Evolutionary conservation across 2,329 filamentous ascomycete genomes (phyloP).

Genomic region (Thelonectria rubi): DNA sequence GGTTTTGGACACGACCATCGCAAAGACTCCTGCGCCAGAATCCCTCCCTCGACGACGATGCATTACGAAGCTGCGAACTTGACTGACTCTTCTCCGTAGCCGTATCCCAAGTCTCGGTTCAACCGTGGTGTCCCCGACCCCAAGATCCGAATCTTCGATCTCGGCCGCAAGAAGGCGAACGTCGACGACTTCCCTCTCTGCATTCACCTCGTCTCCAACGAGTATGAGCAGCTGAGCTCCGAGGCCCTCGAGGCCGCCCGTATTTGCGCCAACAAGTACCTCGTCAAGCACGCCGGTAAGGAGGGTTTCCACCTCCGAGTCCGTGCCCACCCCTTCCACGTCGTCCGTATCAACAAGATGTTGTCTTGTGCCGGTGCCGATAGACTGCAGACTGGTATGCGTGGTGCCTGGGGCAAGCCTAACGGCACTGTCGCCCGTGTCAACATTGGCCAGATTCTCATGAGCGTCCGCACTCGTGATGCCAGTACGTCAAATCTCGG

Average conservation of each 20-base stretch:
- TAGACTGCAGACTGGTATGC: conserved; percentile 99
- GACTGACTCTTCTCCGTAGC: conserved; percentile 58
- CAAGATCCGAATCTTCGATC: conserved; percentile 97
- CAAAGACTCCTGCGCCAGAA: conserved; percentile 11
- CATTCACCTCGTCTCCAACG: conserved; percentile 99
- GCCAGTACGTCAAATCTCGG: conserved; percentile 68
- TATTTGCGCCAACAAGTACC: conserved; percentile 99
- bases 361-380: conserved; percentile 99
- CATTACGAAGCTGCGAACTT: conserved; percentile 6
- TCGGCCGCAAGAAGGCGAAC: conserved; percentile 97
- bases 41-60: conserved; percentile 16
- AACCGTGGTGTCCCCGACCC: conserved; percentile 96
- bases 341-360: conserved; percentile 99
- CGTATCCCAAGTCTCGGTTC: conserved; percentile 99
- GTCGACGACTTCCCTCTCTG: conserved; percentile 99
- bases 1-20: conserved; percentile 26
- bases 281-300: conserved; percentile 77
- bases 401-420: conserved; percentile 99
- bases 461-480: conserved; percentile 97
- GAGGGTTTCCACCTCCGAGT: conserved; percentile 79
- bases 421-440: conserved; percentile 99
- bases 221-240: conserved; percentile 99
- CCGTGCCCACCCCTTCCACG: conserved; percentile 98
- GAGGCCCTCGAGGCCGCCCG: conserved; percentile 99
- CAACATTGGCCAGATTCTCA: conserved; percentile 99